Evolutionary conservation across 2,329 filamentous ascomycete genomes (phyloP), one percentile per base, ranked within the genome.

Genomic region (Pestalotiopsis sp.): DNA sequence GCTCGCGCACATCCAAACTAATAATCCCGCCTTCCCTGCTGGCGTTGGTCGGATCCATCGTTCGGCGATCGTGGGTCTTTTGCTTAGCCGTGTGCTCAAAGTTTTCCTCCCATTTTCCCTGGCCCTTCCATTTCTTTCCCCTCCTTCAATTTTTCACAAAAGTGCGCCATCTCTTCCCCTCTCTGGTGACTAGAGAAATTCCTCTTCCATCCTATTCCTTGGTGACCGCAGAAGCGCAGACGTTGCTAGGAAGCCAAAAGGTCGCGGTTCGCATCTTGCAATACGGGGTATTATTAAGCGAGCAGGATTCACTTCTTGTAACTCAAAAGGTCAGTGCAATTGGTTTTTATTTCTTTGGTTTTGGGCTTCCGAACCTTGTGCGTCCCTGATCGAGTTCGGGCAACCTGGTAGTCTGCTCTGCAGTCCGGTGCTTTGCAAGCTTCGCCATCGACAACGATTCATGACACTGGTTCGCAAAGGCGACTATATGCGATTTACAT

Each of bases 31-130:
- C 27, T 64, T 64, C 61, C 61, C 61, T 64, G 61, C 61, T 64
- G 61, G 61, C 61, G 61, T 40, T 52, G 61, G 61, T 40, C 61
- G 45, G 45, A 23, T 66, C 63, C 63, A 66, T 66, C 63, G 49
- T 66, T 66, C 63, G 63, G 23, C 63, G 63, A 66, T 66, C 63
- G 63, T 66, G 63, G 63, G 63, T 66, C 63, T 58, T 52, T 52
- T 66, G 62, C 27, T 31, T 57, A 45, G 23, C 63, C 40, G 41
- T 56, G 20, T 66, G 63, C 63, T 66, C 41, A 66, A 66, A 56
- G 49, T 66, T 66, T 58, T 66, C 49, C 62, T 52, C 38, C 27
- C 63, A 65, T 66, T 40, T 66, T 57, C 31, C 27, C 49, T 56
- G 20, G 41, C 40, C 63, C 49, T 57, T 66, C 27, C 63, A 38